Evolutionary conservation across 2,329 filamentous ascomycete genomes (phyloP), one percentile per base, ranked within the genome.

Genomic region (Hawksworthiomyces lignivorus): DNA sequence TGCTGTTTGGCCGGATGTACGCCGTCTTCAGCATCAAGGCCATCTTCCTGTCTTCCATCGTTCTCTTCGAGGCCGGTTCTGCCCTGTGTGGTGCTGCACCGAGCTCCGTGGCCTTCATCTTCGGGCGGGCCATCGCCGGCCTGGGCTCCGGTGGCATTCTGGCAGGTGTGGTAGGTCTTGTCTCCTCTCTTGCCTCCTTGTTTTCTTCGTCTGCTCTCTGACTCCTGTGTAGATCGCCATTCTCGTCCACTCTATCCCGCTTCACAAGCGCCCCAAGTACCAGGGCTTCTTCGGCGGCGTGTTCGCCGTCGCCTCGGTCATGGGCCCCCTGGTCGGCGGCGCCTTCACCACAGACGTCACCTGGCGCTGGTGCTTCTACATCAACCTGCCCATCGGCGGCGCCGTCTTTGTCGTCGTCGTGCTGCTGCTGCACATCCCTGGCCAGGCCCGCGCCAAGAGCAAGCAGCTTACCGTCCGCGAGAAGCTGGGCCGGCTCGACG

Each of bases 101-200:
- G 11, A 62, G 43, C 43, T 64, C 61, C 4, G 48, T 57, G n/a
- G 59, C 58, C 12, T 61, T 68, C 37, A 67, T 68, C 21, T 19
- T 66, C 27, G 64, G 65, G 5, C 56, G 64, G 14, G 64, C 62
- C 29, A 54, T 68, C 21, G 57, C 62, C 30, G 64, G 65, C 6
- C 40, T 63, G 2, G 64, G 65, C 3, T 53, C 56, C 1, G 59
- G 58, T 0, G 64, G 64, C 27, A 61, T 68, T 41, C 61, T 62
- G 30, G 54, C 60, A 5, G 64, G 64, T 8, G 55, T 52, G 21
- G 54, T 62, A 35, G 52, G 59, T 52, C 43, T 50, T 22, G 6
- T 31, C n/a, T 12, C 17, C 14, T 22, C 15, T 39, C 12, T 26
- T n/a, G 7, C 8, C n/a, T 7, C 15, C 7, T 21, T 22, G 28